These are phyloP conservation scores for Tulasnella sp. DNA, from an alignment of 768 basidiomycete species.

Conservation along the genomic window DNA sequence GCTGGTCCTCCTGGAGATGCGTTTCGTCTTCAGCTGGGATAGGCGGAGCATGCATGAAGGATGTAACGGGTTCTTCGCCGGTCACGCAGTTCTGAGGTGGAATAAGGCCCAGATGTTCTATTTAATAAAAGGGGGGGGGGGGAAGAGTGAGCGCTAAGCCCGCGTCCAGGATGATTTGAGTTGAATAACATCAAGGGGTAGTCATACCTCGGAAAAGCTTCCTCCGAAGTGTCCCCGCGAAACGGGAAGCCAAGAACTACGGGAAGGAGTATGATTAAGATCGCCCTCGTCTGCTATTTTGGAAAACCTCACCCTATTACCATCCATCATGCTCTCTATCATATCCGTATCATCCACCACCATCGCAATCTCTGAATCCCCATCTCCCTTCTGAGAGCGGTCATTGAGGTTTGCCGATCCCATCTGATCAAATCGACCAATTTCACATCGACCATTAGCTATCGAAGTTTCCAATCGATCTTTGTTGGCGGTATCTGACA, in stretches of 20 bases:
- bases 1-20: slow-evolving; percentile 40
- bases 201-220: slow-evolving; percentile 65
- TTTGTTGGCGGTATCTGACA: neutral
- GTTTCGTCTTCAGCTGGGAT: slow-evolving; percentile 56
- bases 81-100: slow-evolving; percentile 47
- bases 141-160: too few species aligned
- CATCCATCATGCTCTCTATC: slow-evolving; percentile 69
- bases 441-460: too few species aligned
- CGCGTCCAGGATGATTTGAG: slow-evolving; percentile 2
- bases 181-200: neutral
- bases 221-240: slow-evolving; percentile 75
- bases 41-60: slow-evolving; percentile 78
- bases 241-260: slow-evolving; percentile 55
- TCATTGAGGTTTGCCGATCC: slow-evolving; percentile 93
- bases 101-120: slow-evolving; percentile 83
- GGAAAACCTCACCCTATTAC: slow-evolving; percentile 33
- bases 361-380: slow-evolving; percentile 88
- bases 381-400: slow-evolving; percentile 47
- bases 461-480: neutral
- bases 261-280: neutral
- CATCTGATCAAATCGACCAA: slow-evolving; percentile 49
- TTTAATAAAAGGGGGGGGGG: neutral
- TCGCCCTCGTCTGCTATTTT: neutral
- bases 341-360: slow-evolving; percentile 82
- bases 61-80: slow-evolving; percentile 32